A percentile compares a stretch with the other conserved stretches of the same genome.
phyloP scores from a whole-genome alignment of 768 basidiomycete species.

The Boletus barrowsii region DNA sequence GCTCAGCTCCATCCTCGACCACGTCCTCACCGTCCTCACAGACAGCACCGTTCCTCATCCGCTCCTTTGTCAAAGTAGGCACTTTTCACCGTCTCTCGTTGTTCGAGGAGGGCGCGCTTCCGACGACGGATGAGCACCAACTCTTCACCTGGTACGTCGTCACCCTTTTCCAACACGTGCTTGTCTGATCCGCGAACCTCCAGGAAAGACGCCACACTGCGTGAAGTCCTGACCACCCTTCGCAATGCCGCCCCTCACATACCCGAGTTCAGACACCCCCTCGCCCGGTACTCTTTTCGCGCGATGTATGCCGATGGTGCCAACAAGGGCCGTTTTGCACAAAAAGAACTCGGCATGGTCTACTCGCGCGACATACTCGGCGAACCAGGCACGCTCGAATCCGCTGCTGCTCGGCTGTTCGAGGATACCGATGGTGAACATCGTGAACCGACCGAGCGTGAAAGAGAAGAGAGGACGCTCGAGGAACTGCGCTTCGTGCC shows the following conservation, averaged over 20 bases:
- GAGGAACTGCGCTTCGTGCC: slow-evolving; percentile 79
- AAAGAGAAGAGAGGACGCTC: slow-evolving; percentile 66
- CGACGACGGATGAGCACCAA: slow-evolving; percentile 79
- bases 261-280: slow-evolving; percentile 74
- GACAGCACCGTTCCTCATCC: slow-evolving; percentile 80
- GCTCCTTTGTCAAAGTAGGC: slow-evolving; percentile 80
- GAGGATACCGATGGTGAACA: slow-evolving; percentile 43
- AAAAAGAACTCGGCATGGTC: slow-evolving; percentile 79
- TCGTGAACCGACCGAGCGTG: slow-evolving; percentile 38
- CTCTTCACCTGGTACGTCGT: slow-evolving; percentile 69
- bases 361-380: slow-evolving; percentile 84
- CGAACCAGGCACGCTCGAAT: slow-evolving; percentile 63
- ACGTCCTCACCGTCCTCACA: slow-evolving; percentile 23
- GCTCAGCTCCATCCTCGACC: fast-evolving
- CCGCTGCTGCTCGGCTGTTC: slow-evolving; percentile 57
- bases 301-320: slow-evolving; percentile 74
- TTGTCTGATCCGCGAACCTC: neutral
- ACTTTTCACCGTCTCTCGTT: slow-evolving; percentile 68
- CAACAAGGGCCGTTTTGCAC: slow-evolving; percentile 65
- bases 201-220: slow-evolving; percentile 82
- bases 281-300: slow-evolving; percentile 78
- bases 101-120: slow-evolving; percentile 76
- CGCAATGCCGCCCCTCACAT: slow-evolving; percentile 67
- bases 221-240: slow-evolving; percentile 74
- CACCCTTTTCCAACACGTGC: neutral